Evolutionary conservation across 2,329 filamentous ascomycete genomes (phyloP).

Genomic region (Trichoderma sp.): DNA sequence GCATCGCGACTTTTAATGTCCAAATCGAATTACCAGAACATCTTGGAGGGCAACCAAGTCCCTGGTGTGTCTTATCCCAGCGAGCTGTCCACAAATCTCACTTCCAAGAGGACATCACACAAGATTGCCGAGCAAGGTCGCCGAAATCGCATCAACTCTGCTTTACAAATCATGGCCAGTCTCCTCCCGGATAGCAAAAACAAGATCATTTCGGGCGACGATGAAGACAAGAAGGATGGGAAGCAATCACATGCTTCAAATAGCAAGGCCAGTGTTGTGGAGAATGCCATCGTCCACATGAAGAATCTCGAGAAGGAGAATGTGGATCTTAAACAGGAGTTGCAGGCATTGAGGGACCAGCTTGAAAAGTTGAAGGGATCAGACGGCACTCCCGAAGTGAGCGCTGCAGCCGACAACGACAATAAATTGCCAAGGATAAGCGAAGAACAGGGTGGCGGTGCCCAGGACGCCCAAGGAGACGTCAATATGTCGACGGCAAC

Average conservation of each 20-base stretch:
- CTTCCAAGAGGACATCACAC: constrained; percentile 94
- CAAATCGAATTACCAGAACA: constrained; percentile 98
- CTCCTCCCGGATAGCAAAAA: constrained; percentile 66
- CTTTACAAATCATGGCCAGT: constrained; percentile 85
- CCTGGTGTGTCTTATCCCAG: constrained; percentile 90
- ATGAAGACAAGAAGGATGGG: constrained; percentile 50
- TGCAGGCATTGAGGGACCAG: constrained; percentile 42
- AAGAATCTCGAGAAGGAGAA: constrained; percentile 78
- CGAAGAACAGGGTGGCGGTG: neutral
- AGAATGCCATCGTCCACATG: constrained; percentile 95
- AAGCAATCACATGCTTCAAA: constrained; percentile 61
- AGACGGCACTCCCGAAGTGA: neutral
- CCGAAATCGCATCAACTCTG: constrained; percentile 91
- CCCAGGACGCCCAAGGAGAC: neutral
- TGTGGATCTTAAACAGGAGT: constrained; percentile 63
- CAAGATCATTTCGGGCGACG: constrained; percentile 43
- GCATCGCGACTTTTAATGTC: constrained; percentile 78
- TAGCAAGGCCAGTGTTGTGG: constrained; percentile 97
- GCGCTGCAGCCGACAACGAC: neutral
- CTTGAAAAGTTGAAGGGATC: constrained; percentile 32
- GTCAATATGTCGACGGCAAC: neutral
- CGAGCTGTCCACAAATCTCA: constrained; percentile 88
- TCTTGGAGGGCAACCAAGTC: constrained; percentile 87
- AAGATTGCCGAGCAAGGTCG: constrained; percentile 97
- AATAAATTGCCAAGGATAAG: constrained; percentile 3